phyloP scores from a whole-genome alignment of 2,329 filamentous ascomycete genomes.

The Phaeophleospora eucalypticola region DNA sequence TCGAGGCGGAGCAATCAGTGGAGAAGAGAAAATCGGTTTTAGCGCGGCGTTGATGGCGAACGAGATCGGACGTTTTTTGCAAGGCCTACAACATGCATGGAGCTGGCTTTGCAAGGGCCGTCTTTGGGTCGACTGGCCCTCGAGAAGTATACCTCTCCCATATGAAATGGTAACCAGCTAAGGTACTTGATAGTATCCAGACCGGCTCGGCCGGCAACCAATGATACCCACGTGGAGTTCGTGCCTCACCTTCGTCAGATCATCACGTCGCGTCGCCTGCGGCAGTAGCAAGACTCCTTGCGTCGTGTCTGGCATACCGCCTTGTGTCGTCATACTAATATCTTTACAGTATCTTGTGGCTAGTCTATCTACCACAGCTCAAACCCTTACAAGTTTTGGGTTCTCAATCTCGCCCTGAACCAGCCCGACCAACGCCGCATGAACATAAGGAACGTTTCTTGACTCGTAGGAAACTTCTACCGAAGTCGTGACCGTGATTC shows the following conservation, averaged over 20 bases:
- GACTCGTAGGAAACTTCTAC: conserved; percentile 17
- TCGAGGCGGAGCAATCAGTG: not conserved
- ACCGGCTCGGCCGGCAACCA: not conserved
- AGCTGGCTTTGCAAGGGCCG: too few species aligned
- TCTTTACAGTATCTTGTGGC: too few species aligned
- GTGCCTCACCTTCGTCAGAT: too few species aligned
- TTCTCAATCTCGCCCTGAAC: conserved; percentile 23
- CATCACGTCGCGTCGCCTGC: too few species aligned
- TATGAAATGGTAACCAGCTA: conserved; percentile 18
- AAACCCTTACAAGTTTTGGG: conserved; percentile 14
- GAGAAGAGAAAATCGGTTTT: not conserved
- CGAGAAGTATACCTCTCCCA: conserved; percentile 20
- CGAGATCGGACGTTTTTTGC: not conserved
- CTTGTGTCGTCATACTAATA: too few species aligned
- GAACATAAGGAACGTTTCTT: conserved; percentile 17
- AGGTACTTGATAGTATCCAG: conserved; percentile 10
- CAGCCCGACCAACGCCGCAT: conserved; percentile 30
- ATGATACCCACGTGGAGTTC: too few species aligned
- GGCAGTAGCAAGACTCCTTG: too few species aligned
- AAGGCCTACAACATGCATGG: too few species aligned
- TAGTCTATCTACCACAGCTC: not conserved
- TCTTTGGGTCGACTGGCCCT: not conserved
- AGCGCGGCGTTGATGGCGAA: conserved; percentile 3
- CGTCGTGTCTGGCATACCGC: too few species aligned
- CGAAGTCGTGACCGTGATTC: conserved; percentile 16